Base-by-base conservation (phyloP, 306 rosid genomes). In the Gleditsia sinensis region DNA sequence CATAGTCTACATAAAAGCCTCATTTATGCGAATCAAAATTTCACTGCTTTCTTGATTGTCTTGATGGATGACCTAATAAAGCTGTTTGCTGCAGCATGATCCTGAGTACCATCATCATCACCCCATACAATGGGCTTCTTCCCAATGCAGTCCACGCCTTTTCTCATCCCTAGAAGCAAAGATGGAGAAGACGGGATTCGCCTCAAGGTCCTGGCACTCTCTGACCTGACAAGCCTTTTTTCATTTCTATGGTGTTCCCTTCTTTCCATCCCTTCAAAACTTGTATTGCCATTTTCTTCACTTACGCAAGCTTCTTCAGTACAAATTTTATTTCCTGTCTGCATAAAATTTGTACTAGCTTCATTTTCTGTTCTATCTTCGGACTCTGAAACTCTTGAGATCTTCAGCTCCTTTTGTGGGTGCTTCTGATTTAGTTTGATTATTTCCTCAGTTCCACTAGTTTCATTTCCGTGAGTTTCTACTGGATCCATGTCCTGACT, bases 121-220 rank as follows among this genome's bases (percentile, higher is more conserved):
- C 82, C 83, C 13, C 67, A 74, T 60, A 80, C 89, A 64, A 69
- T 40, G 27, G 86, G 85, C 83, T 88, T 92, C 90, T 90, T 92
- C 75, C 89, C 60, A 28, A 89, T 84, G 88, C 83, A 75, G 78
- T 89, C 97, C 25, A 86, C 86, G 46, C 96, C 92, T 75, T 90
- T 90, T 57, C 75, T 91, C 86, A 90, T 84, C 50, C 96, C 95
- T 70, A 82, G 50, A 50, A 92, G 84, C 82, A 92, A 78, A 25
- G 96, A 84, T n/a, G 98, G 99, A 71, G 99, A 88, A 48, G 98
- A 92, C 55, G 99, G 98, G 61, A 89, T 83, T 81, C 98, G 54
- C 80, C 89, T 88, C 63, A 95, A 83, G 58, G 65, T 49, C 78
- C 84, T 87, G 21, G 86, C 87, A 83, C 96, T 95, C 82, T 94